phyloP scores from a whole-genome alignment of 2,329 filamentous ascomycete genomes.

The Calonectria crousiana region DNA sequence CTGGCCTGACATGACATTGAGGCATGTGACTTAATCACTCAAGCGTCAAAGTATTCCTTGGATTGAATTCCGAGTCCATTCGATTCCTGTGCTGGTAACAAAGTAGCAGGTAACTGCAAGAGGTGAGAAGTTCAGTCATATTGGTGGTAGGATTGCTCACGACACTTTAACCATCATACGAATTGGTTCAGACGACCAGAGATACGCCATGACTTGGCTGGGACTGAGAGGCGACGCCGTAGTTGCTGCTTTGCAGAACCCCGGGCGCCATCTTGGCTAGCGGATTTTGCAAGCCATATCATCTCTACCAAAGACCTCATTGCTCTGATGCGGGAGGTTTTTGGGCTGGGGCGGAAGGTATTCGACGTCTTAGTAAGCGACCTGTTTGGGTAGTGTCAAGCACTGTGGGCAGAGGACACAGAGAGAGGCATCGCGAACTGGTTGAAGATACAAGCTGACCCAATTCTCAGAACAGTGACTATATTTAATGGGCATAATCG shows the following conservation, averaged over 20 bases:
- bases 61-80: too few species aligned
- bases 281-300: slow-evolving; percentile 27
- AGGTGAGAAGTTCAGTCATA: neutral
- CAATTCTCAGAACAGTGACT: slow-evolving; percentile 14
- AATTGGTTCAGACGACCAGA: slow-evolving; percentile 21
- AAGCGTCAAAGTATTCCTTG: neutral
- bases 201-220: slow-evolving; percentile 16
- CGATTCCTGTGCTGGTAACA: neutral
- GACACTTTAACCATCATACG: slow-evolving; percentile 23
- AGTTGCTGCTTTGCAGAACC: slow-evolving; percentile 9
- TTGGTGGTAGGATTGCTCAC: slow-evolving; percentile 18
- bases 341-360: neutral
- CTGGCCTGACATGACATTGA: neutral
- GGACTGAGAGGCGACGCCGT: slow-evolving; percentile 21
- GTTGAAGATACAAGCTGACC: slow-evolving; percentile 13
- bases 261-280: slow-evolving; percentile 9
- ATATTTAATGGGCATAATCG: slow-evolving; percentile 22
- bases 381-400: neutral
- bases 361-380: neutral
- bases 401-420: slow-evolving; percentile 23
- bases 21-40: neutral
- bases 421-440: slow-evolving; percentile 16
- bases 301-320: slow-evolving; percentile 17
- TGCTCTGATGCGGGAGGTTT: neutral
- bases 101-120: neutral